Conservation (phyloP, 768 basidiomycete genomes). For the Cubamyces lactineus region DNA sequence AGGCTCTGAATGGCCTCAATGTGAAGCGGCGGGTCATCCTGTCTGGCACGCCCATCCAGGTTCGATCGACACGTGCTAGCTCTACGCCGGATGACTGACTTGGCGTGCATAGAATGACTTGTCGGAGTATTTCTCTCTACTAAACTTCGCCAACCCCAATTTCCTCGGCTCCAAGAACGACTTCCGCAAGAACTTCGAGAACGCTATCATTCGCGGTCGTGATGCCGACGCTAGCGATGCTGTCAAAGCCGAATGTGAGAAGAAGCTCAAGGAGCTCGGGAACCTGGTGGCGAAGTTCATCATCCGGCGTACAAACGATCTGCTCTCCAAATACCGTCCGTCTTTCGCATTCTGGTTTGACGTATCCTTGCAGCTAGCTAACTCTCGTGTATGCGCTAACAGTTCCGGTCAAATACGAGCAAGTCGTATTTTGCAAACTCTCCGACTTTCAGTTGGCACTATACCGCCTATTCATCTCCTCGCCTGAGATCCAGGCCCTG, state of each 20-base stretch:
- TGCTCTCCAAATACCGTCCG: constrained; percentile 92
- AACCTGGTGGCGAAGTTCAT: constrained; percentile 90
- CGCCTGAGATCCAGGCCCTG: constrained; percentile 89
- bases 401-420: constrained; percentile 99
- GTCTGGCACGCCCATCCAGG: constrained; percentile 93
- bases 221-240: constrained; percentile 84
- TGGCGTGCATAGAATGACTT: constrained; percentile 73
- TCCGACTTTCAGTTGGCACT: constrained; percentile 83
- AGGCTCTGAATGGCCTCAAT: constrained; percentile 78
- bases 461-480: constrained; percentile 89
- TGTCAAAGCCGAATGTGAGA: constrained; percentile 80
- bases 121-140: constrained; percentile 91
- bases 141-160: constrained; percentile 92
- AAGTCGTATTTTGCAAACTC: constrained; percentile 90
- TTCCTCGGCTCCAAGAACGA: constrained; percentile 87
- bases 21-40: constrained; percentile 92
- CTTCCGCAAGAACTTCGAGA: constrained; percentile 95
- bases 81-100: constrained; percentile 2
- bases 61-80: constrained; percentile 27
- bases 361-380: not conserved
- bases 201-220: constrained; percentile 86
- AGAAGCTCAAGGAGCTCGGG: constrained; percentile 90
- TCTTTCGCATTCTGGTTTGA: constrained; percentile 22
- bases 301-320: constrained; percentile 91
- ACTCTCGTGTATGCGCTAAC: constrained; percentile 15